phyloP scores from a whole-genome alignment of 225 moss, liverwort and hornwort genomes.

The Sphagnum contortum region DNA sequence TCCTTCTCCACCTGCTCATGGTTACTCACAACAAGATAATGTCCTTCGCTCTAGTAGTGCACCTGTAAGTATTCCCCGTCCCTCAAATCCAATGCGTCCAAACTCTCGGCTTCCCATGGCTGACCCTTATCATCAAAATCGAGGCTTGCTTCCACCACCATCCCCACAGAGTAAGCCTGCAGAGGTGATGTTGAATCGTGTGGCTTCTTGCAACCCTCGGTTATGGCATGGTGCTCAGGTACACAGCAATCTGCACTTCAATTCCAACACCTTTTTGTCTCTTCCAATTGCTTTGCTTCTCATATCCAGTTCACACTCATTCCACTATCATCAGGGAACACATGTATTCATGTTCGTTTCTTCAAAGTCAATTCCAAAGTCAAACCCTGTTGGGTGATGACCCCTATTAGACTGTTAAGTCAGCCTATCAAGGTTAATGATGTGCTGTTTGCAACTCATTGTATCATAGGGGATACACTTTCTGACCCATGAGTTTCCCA shows the following conservation, averaged over 20 bases:
- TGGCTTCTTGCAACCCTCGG: constrained; percentile 45
- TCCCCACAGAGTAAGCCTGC: constrained; percentile 60
- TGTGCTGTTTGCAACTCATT: too few relatives aligned
- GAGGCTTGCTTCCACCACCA: constrained; percentile 75
- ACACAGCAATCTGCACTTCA: neutral
- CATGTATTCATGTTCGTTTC: neutral
- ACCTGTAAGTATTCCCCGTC: constrained; percentile 83
- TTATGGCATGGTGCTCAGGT: constrained; percentile 36
- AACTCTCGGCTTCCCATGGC: too few relatives aligned
- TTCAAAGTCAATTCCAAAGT: neutral
- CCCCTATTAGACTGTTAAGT: too few relatives aligned
- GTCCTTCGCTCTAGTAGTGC: constrained; percentile 51
- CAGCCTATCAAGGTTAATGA: too few relatives aligned
- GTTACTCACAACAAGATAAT: constrained; percentile 24
- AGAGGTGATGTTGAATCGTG: constrained; percentile 37
- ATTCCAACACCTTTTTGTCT: too few relatives aligned
- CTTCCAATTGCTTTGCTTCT: constrained; percentile 33
- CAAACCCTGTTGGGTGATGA: neutral
- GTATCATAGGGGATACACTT: too few relatives aligned
- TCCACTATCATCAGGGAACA: constrained; percentile 55
- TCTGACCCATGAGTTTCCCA: too few relatives aligned
- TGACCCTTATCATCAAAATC: constrained; percentile 18
- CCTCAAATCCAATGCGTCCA: constrained; percentile 1
- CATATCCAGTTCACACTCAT: constrained; percentile 66
- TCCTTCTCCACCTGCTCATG: constrained; percentile 76